phyloP scores from a whole-genome alignment of 495 filamentous ascomycete genomes.

The Penicillium simplicissimum region DNA sequence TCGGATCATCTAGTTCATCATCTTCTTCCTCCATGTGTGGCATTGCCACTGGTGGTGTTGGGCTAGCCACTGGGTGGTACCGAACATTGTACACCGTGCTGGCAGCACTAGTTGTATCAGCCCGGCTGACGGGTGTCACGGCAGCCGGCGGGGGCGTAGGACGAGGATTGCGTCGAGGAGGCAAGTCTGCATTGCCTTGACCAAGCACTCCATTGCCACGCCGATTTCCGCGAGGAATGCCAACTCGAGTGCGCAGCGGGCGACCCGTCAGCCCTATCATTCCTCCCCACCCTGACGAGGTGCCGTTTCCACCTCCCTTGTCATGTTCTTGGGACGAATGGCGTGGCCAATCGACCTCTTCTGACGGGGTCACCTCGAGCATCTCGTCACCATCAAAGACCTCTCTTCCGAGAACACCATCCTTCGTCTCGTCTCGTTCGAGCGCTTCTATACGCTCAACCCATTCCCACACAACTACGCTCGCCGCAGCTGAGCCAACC shows the following conservation, averaged over 20 bases:
- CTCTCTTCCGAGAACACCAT: slow-evolving; percentile 90
- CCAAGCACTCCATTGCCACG: slow-evolving; percentile 19
- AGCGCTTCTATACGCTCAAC: slow-evolving; percentile 97
- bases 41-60: slow-evolving; percentile 55
- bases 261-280: slow-evolving; percentile 44
- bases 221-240: slow-evolving; percentile 27
- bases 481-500: slow-evolving; percentile 95
- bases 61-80: slow-evolving; percentile 73
- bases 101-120: slow-evolving; percentile 73
- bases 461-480: slow-evolving; percentile 99
- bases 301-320: slow-evolving; percentile 40
- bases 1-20: slow-evolving; percentile 33
- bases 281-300: slow-evolving; percentile 48
- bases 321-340: slow-evolving; percentile 36
- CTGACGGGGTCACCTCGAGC: slow-evolving; percentile 70
- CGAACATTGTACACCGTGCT: slow-evolving; percentile 85
- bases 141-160: slow-evolving; percentile 64
- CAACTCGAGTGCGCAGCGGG: slow-evolving; percentile 40
- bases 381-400: slow-evolving; percentile 98
- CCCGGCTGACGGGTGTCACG: slow-evolving; percentile 71
- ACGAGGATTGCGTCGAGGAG: slow-evolving; percentile 40
- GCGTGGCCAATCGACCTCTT: slow-evolving; percentile 58
- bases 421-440: slow-evolving; percentile 93
- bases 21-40: slow-evolving; percentile 43
- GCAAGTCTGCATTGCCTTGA: slow-evolving; percentile 19